Percentiles rank a stretch among this genome's conserved stretches.
Conservation (phyloP, 768 basidiomycete species). For the Trametopsis cervina region DNA sequence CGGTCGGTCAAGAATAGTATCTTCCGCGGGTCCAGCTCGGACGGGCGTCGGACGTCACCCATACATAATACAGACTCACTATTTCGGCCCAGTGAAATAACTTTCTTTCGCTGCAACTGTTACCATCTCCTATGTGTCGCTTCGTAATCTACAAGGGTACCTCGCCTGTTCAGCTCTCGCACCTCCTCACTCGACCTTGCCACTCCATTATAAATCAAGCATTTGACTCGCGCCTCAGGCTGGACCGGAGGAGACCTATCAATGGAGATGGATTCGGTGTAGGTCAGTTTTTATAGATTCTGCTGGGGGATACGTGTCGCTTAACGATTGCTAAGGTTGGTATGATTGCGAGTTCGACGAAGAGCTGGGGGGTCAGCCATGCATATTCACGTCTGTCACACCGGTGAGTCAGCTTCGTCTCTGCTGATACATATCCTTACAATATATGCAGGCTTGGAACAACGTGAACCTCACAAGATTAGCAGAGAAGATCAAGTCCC, state of each 20-base stretch:
- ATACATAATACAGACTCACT: too few species aligned
- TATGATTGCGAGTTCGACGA: conserved; percentile 84
- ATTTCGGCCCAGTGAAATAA: too few species aligned
- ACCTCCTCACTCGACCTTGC: conserved; percentile 89
- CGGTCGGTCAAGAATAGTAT: too few species aligned
- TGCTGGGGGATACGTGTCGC: not conserved
- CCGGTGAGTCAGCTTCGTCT: conserved; percentile 47
- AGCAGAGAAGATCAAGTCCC: conserved; percentile 95
- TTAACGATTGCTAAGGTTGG: conserved; percentile 56
- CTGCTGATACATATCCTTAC: not conserved
- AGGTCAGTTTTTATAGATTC: conserved; percentile 38
- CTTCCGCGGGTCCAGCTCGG: too few species aligned
- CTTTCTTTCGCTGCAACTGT: not conserved
- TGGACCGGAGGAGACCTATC: conserved; percentile 79
- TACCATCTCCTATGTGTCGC: conserved; percentile 55
- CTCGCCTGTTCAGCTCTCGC: conserved; percentile 85
- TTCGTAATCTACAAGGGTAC: conserved; percentile 96
- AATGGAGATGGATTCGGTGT: conserved; percentile 97
- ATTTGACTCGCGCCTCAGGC: conserved; percentile 84
- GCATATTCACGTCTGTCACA: conserved; percentile 93
- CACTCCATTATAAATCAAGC: conserved; percentile 98
- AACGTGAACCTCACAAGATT: conserved; percentile 89
- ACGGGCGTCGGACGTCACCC: too few species aligned
- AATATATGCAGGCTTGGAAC: conserved; percentile 78
- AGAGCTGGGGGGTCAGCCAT: conserved; percentile 81